Base-by-base conservation (phyloP, 2,329 filamentous ascomycete genomes). In the Colletotrichum shisoi region DNA sequence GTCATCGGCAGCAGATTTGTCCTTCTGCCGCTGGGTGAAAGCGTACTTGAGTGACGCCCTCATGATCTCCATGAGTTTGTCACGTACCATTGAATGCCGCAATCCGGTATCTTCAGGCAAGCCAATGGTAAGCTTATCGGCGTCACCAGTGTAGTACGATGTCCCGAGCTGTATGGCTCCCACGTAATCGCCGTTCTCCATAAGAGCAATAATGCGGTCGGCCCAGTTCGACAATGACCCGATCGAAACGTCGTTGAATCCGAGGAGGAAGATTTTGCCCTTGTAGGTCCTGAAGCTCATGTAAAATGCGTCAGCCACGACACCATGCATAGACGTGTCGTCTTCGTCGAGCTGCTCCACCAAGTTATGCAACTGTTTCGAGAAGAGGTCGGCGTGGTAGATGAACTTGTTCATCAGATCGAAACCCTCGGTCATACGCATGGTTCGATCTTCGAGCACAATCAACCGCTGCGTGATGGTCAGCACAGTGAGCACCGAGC, bases 231-330 rank as follows among this genome's bases (percentile, higher is more conserved):
- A 98, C 40, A 99, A 80, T 4, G 91, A 91, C 2, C 95, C 95
- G 54, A 98, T 92, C 0, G 93, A 92, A 46, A 97, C 83, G 74
- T 98, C 94, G 74, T 94, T 95, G 79, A 94, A 94, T n/a, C 95
- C 94, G 9, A 99, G 83, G 4, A 98, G 81, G 74, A 99, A 99
- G 42, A 97, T 83, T 37, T 94, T 87, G 5, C 95, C 94, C 77
- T 98, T 99, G 80, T 98, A 99, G 3, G 93, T 87, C 74, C 92
- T 93, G 79, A 98, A 94, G 77, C 94, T 97, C 93, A 98, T 98
- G 75, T 94, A 94, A 73, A 97, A 99, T 0, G 94, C 95, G 82
- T 99, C 95, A 8, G 94, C 94, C 54, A 98, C 92, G 9, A 98
- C 94, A 2, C 94, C 94, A 78, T 98, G 95, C 89, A 98, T 91